Percentiles rank a stretch among this genome's conserved stretches.
phyloP scores from a whole-genome alignment of 441 rosid species.

The Capsella rubella region DNA sequence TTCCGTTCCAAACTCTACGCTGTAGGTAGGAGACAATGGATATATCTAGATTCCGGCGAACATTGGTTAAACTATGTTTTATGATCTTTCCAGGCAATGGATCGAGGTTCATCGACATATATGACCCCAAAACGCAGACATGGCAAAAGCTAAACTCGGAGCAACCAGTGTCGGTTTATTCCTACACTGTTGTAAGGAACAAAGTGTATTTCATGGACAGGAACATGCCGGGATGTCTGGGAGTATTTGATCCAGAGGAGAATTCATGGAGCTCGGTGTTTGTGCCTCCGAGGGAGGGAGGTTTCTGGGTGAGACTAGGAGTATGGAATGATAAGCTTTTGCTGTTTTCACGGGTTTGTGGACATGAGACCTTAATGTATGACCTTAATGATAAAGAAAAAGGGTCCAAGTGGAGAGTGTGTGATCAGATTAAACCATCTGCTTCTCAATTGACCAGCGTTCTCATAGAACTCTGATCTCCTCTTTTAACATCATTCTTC shows the following conservation, averaged over 20 bases:
- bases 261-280: conserved; percentile 78
- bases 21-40: conserved; percentile 67
- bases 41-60: neutral
- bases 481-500: conserved; percentile 13
- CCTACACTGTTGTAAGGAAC: conserved; percentile 80
- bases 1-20: conserved; percentile 81
- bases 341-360: conserved; percentile 71
- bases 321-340: conserved; percentile 74
- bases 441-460: conserved; percentile 81
- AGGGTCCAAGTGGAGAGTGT: conserved; percentile 81
- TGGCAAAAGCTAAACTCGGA: conserved; percentile 87
- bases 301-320: conserved; percentile 77
- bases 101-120: conserved; percentile 79
- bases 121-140: conserved; percentile 65
- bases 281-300: conserved; percentile 82
- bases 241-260: conserved; percentile 70
- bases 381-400: conserved; percentile 65
- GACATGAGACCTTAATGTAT: conserved; percentile 67
- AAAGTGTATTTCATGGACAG: conserved; percentile 94
- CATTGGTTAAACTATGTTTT: conserved; percentile 12
- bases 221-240: conserved; percentile 84
- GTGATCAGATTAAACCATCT: conserved; percentile 69
- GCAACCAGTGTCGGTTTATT: conserved; percentile 45
- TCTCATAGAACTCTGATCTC: conserved; percentile 71
- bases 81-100: conserved; percentile 39